These are phyloP conservation scores for Globisporangium spiculum DNA, from an alignment of 352 stramenopile species.

Conservation along the genomic window DNA sequence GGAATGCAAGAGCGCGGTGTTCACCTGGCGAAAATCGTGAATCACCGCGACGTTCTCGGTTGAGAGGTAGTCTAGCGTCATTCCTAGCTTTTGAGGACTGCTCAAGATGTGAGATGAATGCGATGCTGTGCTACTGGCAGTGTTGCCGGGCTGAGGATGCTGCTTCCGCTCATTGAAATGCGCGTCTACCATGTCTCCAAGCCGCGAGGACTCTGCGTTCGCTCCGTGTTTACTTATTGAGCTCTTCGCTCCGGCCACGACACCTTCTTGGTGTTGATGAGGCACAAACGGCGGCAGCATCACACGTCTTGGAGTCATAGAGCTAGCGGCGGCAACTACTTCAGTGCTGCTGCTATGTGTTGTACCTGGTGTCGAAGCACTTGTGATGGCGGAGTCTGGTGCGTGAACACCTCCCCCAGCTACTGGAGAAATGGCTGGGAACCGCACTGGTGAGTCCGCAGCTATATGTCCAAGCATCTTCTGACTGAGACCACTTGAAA, in stretches of 20 bases:
- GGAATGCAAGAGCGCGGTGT: constrained; percentile 33
- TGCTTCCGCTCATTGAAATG: constrained; percentile 40
- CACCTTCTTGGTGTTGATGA: background rate
- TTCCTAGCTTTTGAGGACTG: constrained; percentile 2
- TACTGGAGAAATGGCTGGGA: constrained; percentile 32
- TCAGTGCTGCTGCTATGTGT: background rate
- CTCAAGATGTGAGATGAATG: background rate
- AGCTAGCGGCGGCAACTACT: background rate
- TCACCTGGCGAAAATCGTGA: constrained; percentile 48
- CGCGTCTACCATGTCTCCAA: constrained; percentile 42
- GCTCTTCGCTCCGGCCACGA: background rate
- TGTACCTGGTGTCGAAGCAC: background rate
- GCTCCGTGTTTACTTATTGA: background rate
- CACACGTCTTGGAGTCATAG: constrained; percentile 13
- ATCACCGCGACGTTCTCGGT: constrained; percentile 36
- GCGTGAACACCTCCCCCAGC: background rate
- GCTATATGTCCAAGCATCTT: constrained; percentile 6
- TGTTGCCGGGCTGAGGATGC: constrained; percentile 16
- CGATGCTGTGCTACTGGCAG: background rate
- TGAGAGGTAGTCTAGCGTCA: constrained; percentile 8
- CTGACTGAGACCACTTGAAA: background rate
- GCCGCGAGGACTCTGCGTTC: constrained; percentile 12
- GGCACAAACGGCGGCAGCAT: constrained; percentile 25
- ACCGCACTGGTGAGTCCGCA: constrained; percentile 17
- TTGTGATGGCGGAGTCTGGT: background rate